phyloP scores from a whole-genome alignment of 495 filamentous ascomycete genomes.

The Neurospora africana region DNA sequence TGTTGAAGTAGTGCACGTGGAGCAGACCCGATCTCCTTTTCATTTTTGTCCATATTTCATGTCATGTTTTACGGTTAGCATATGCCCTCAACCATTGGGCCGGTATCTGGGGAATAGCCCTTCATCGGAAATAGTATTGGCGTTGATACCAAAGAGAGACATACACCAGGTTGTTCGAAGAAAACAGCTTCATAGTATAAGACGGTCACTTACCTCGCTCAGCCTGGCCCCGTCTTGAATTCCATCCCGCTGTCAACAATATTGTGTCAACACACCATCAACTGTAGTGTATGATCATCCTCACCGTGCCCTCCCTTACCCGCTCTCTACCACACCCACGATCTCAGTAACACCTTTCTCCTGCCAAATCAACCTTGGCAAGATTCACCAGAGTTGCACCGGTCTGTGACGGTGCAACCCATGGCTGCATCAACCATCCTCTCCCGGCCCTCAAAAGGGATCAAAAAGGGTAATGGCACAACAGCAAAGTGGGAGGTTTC shows the following conservation, averaged over 20 bases:
- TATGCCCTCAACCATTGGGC: neutral
- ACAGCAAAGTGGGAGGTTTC: neutral
- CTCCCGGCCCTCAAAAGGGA: neutral
- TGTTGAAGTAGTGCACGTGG: slow-evolving; percentile 1
- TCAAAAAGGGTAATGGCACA: neutral
- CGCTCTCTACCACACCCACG: neutral
- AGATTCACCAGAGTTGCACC: neutral
- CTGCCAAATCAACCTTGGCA: neutral
- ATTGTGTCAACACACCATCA: neutral
- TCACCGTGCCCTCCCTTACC: neutral
- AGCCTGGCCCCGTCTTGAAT: neutral
- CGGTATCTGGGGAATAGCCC: neutral
- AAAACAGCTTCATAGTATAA: neutral
- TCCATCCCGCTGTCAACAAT: neutral
- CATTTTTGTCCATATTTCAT: neutral
- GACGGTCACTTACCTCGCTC: neutral
- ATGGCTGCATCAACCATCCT: neutral
- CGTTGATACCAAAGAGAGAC: neutral
- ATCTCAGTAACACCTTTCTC: neutral
- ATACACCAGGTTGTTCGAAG: neutral
- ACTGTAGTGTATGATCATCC: neutral
- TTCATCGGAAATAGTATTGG: neutral
- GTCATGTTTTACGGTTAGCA: neutral
- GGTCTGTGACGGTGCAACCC: neutral
- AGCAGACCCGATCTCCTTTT: neutral